phyloP scores from a whole-genome alignment of 2,329 filamentous ascomycete species.

The Aspergillus oerlinghausenensis region DNA sequence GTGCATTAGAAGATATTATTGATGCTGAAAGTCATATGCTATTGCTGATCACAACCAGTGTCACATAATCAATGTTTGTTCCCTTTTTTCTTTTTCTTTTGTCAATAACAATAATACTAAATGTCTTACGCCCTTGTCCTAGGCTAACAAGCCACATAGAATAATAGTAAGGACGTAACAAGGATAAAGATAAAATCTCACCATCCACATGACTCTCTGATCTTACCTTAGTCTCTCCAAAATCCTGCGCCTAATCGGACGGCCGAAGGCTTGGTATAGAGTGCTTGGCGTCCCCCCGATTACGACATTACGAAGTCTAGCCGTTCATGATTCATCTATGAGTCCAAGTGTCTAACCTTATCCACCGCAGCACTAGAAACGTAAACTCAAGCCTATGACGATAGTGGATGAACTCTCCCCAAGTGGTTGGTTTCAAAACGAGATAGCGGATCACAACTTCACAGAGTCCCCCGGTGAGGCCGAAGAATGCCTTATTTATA shows the following conservation, averaged over 20 bases:
- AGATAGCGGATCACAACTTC: neutral
- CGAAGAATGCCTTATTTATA: neutral
- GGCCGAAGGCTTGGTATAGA: neutral
- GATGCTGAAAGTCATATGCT: too few species aligned
- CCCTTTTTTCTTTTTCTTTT: neutral
- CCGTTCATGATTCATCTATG: neutral
- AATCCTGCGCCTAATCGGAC: neutral
- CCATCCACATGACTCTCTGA: neutral
- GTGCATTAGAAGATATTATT: too few species aligned
- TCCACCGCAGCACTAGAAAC: neutral
- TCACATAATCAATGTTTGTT: neutral
- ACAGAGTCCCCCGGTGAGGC: neutral
- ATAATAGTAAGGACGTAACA: neutral
- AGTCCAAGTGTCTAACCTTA: neutral
- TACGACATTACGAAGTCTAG: neutral
- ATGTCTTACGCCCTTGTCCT: neutral
- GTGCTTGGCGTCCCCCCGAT: neutral
- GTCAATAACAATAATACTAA: neutral
- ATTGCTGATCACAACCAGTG: neutral
- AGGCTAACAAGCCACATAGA: neutral
- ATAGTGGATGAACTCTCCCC: neutral
- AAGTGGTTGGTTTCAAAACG: neutral
- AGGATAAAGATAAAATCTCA: neutral
- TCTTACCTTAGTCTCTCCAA: neutral
- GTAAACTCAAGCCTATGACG: neutral